Evolutionary conservation across 208 protist genomes (phyloP).

Genomic region (Wallacemonas sp.): DNA sequence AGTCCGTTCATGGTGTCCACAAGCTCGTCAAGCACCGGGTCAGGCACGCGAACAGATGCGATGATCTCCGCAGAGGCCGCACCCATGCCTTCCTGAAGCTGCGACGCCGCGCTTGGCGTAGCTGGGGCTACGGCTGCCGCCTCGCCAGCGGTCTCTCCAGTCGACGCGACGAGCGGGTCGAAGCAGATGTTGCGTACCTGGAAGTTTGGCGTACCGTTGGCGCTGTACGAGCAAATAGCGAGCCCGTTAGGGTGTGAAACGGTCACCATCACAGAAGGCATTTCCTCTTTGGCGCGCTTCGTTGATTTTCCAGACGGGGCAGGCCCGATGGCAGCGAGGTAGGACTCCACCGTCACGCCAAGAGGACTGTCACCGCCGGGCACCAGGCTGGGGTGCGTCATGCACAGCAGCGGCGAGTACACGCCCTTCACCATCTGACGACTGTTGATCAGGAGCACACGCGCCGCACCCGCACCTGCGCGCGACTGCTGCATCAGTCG

Average conservation of each 20-base stretch:
- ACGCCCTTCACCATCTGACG: constrained; percentile 80
- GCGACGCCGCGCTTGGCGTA: no score
- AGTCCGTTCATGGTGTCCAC: constrained; percentile 14
- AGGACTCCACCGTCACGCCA: constrained; percentile 54
- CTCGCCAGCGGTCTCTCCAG: background rate
- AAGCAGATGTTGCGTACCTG: constrained; percentile 33
- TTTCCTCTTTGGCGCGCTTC: background rate
- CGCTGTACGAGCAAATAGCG: constrained; percentile 26
- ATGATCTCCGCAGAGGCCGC: background rate
- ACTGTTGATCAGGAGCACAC: constrained; percentile 83
- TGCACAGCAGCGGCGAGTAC: constrained; percentile 67
- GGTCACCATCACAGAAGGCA: constrained; percentile 27
- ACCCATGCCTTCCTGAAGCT: constrained; percentile 11
- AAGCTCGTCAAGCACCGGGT: constrained; percentile 4
- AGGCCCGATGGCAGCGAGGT: constrained; percentile 25
- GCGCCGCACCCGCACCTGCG: constrained; percentile 48
- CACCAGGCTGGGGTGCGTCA: constrained; percentile 60
- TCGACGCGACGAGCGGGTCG: constrained; percentile 3
- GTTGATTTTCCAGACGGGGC: background rate
- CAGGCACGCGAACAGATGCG: background rate
- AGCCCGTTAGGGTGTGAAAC: constrained; percentile 50
- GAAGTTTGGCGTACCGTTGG: constrained; percentile 25
- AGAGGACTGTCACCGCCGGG: constrained; percentile 42
- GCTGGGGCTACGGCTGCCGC: no score
- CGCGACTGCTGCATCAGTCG: constrained; percentile 72